phyloP scores from a whole-genome alignment of 768 basidiomycete genomes.

The Suillus cothurnatus region DNA sequence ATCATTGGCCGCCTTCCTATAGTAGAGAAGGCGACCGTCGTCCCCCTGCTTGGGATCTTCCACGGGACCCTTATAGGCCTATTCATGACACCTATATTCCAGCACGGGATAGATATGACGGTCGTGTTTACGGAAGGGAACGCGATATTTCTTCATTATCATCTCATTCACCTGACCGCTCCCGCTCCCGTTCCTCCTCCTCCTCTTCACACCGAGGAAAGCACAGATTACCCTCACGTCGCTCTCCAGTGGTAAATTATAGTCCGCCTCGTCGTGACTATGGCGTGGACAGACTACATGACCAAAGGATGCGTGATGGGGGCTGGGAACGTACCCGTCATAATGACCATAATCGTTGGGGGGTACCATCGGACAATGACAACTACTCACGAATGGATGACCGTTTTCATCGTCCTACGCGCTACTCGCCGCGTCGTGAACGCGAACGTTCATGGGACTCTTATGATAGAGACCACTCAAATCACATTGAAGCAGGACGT shows the following conservation, averaged over 20 bases:
- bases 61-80: constrained; percentile 27
- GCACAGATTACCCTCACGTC: constrained; percentile 38
- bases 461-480: constrained; percentile 12
- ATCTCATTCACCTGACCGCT: constrained; percentile 35
- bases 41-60: constrained; percentile 22
- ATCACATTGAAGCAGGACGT: constrained; percentile 12
- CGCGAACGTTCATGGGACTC: constrained; percentile 18
- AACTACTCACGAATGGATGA: constrained; percentile 12
- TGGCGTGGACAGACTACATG: constrained; percentile 35
- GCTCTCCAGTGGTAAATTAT: constrained; percentile 38
- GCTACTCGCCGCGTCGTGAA: constrained; percentile 17
- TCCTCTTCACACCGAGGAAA: constrained; percentile 35
- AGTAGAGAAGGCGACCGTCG: constrained; percentile 30
- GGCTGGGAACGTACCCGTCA: constrained; percentile 32
- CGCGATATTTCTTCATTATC: constrained; percentile 20
- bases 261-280: constrained; percentile 43
- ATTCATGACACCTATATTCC: constrained; percentile 17
- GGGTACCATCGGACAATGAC: constrained; percentile 13
- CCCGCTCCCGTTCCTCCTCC: constrained; percentile 43
- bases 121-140: constrained; percentile 26
- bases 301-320: constrained; percentile 41
- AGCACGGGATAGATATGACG: constrained; percentile 28
- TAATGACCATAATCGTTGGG: constrained; percentile 17
- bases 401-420: constrained; percentile 17
- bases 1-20: constrained; percentile 29